Evolutionary conservation across 495 filamentous ascomycete genomes (phyloP).

Genomic region (Cenococcum geophilum): DNA sequence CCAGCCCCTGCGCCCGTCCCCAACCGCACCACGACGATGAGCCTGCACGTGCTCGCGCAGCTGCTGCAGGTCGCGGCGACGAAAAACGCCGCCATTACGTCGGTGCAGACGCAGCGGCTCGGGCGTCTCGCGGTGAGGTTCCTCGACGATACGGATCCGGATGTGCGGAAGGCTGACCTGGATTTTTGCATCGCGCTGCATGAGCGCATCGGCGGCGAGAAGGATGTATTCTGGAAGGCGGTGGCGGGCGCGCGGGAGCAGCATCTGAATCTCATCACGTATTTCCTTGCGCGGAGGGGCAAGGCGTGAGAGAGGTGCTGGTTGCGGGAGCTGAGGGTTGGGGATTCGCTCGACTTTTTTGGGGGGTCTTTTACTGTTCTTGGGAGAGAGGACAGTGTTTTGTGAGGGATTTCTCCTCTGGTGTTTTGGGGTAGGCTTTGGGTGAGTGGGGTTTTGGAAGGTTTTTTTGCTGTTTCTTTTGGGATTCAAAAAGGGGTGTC

Average conservation of each 20-base stretch:
- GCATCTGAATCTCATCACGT: slow-evolving; percentile 40
- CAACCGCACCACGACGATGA: slow-evolving; percentile 26
- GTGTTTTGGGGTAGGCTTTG: no score
- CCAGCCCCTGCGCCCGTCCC: slow-evolving; percentile 23
- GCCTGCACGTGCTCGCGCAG: slow-evolving; percentile 23
- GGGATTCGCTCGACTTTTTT: no score
- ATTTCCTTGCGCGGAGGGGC: slow-evolving; percentile 40
- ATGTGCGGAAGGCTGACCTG: slow-evolving; percentile 71
- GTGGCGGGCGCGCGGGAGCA: slow-evolving; percentile 38
- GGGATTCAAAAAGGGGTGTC: no score
- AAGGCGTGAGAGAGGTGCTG: slow-evolving; percentile 11
- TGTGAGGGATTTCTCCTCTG: no score
- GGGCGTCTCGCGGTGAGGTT: slow-evolving; percentile 54
- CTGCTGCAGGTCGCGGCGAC: slow-evolving; percentile 27
- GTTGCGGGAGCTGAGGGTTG: no score
- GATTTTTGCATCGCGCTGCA: slow-evolving; percentile 72
- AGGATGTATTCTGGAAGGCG: slow-evolving; percentile 38
- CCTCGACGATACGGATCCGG: slow-evolving; percentile 65
- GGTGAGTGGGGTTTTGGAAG: no score
- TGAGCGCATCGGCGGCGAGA: slow-evolving; percentile 53
- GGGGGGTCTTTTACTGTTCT: no score
- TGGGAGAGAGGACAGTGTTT: no score
- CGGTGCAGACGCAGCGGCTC: slow-evolving; percentile 37
- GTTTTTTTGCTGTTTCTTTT: no score
- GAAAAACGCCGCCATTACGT: slow-evolving; percentile 23